Conservation (phyloP, 140 eudicot genomes). For the Ambrosia hybrid region DNA sequence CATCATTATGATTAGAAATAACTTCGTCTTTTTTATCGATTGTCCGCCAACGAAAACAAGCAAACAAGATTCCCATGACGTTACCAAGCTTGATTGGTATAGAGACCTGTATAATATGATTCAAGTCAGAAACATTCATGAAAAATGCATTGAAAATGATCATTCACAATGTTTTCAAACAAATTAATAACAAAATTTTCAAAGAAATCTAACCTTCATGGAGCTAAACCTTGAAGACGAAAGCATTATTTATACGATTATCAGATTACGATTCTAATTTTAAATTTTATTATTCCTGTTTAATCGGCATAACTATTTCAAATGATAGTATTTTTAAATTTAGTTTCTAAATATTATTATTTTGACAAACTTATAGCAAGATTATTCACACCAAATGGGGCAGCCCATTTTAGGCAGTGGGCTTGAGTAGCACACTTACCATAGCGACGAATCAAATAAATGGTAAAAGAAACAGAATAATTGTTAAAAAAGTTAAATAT, state of each 20-base stretch:
- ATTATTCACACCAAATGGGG: too few relatives aligned
- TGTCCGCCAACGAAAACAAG: conserved; percentile 14
- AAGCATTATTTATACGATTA: not conserved
- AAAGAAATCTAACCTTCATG: not conserved
- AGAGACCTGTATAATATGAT: too few relatives aligned
- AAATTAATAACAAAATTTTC: not conserved
- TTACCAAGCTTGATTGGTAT: not conserved
- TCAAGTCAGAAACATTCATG: not conserved
- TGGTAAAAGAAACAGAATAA: too few relatives aligned
- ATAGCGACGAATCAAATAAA: too few relatives aligned
- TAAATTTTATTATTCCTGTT: conserved; percentile 6
- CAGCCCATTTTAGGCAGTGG: too few relatives aligned
- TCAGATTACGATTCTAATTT: not conserved
- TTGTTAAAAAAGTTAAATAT: too few relatives aligned
- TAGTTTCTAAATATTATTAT: not conserved
- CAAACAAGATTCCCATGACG: conserved; percentile 26
- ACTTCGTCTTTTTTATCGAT: conserved; percentile 1
- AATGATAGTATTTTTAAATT: not conserved
- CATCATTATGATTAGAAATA: not conserved
- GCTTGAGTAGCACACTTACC: too few relatives aligned
- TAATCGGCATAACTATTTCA: not conserved
- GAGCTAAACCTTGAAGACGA: not conserved
- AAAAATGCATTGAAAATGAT: not conserved
- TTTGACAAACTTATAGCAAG: too few relatives aligned
- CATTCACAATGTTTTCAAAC: not conserved